These are phyloP conservation scores for Alternaria ethzedia DNA, from an alignment of 2,329 filamentous ascomycete species.

Conservation along the genomic window DNA sequence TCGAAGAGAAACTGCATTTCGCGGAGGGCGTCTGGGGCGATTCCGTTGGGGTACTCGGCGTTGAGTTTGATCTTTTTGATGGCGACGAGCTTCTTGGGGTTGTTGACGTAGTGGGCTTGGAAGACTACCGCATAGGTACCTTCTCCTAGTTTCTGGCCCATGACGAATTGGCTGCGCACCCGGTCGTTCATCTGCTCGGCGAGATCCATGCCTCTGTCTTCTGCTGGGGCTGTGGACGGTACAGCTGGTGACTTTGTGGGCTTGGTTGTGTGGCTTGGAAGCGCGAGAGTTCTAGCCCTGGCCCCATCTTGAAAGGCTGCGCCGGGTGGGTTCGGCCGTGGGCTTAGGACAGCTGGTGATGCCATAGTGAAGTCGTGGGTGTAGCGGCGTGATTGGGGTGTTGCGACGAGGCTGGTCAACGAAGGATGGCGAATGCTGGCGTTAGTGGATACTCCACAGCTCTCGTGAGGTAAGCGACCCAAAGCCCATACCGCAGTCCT, in stretches of 20 bases:
- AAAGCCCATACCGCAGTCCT: constrained; percentile 8
- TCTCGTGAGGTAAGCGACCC: not conserved
- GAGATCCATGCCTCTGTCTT: constrained; percentile 45
- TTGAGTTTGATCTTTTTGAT: constrained; percentile 94
- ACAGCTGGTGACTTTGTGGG: constrained; percentile 18
- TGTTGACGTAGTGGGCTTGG: constrained; percentile 76
- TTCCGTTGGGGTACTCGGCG: constrained; percentile 85
- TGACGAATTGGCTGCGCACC: constrained; percentile 83
- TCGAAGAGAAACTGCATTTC: constrained; percentile 97
- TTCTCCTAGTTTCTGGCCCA: constrained; percentile 90
- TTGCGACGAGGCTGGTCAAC: not conserved
- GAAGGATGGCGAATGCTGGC: not conserved
- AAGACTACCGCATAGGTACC: constrained; percentile 98
- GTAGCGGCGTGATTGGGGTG: not conserved
- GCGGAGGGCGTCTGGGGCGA: constrained; percentile 92
- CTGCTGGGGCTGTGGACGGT: constrained; percentile 14
- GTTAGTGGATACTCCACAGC: not conserved
- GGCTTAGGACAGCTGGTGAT: constrained; percentile 37
- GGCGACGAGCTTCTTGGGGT: constrained; percentile 78
- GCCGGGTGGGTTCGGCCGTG: constrained; percentile 34
- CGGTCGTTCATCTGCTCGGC: constrained; percentile 57
- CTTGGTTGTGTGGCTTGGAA: constrained; percentile 34
- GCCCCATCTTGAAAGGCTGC: constrained; percentile 15
- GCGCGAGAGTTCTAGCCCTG: constrained; percentile 43
- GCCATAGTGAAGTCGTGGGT: constrained; percentile 23